Conservation (phyloP, 495 filamentous ascomycete species). For the Parachaetomium inaequale region DNA sequence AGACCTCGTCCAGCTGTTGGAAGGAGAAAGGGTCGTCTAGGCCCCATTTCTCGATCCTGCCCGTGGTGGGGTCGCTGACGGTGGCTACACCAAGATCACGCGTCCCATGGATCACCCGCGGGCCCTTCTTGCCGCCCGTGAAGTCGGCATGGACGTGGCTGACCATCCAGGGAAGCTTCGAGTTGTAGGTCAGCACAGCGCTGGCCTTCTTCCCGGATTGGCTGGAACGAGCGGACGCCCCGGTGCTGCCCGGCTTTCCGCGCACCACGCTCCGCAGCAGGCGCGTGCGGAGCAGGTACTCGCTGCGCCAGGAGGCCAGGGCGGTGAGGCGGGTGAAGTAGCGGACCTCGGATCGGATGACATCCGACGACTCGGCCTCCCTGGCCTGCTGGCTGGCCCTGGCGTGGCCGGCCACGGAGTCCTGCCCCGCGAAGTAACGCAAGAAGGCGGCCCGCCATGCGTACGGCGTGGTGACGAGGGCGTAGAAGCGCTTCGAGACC, state of each 20-base stretch:
- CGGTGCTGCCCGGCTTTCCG: slow-evolving; percentile 56
- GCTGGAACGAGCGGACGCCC: slow-evolving; percentile 41
- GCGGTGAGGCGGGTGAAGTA: slow-evolving; percentile 75
- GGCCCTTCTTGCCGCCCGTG: slow-evolving; percentile 61
- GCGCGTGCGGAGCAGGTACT: slow-evolving; percentile 84
- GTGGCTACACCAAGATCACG: slow-evolving; percentile 69
- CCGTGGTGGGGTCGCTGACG: slow-evolving; percentile 68
- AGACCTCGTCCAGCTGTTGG: slow-evolving; percentile 69
- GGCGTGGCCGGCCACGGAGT: slow-evolving; percentile 38
- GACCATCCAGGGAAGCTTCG: slow-evolving; percentile 68
- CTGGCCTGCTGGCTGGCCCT: slow-evolving; percentile 37
- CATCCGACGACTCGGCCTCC: slow-evolving; percentile 49
- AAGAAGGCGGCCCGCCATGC: slow-evolving; percentile 88
- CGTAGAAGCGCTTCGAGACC: slow-evolving; percentile 80
- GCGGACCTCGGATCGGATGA: slow-evolving; percentile 58
- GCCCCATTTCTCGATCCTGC: slow-evolving; percentile 83
- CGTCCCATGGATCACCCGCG: slow-evolving; percentile 76
- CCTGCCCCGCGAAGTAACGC: slow-evolving; percentile 77
- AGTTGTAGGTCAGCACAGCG: slow-evolving; percentile 70
- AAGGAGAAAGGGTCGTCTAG: slow-evolving; percentile 69
- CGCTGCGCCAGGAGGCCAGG: slow-evolving; percentile 83
- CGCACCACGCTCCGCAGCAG: slow-evolving; percentile 73
- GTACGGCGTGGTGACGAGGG: slow-evolving; percentile 79
- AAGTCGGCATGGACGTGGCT: slow-evolving; percentile 75
- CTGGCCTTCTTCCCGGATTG: slow-evolving; percentile 51